phyloP scores from a whole-genome alignment of 2,329 filamentous ascomycete species.

The Microdochium nivale region DNA sequence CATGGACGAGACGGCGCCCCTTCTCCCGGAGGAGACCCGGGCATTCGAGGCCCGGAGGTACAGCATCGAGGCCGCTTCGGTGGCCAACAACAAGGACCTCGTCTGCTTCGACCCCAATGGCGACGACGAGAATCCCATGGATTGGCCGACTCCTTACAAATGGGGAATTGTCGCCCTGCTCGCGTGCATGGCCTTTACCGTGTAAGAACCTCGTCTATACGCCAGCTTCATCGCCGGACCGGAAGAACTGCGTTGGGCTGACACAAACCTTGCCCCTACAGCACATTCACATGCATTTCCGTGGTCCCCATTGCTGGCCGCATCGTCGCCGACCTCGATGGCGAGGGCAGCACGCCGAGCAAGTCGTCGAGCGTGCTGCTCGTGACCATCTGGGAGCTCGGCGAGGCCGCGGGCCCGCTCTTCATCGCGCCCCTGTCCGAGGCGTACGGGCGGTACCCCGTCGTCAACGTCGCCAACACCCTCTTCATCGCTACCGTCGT shows the following conservation, averaged over 20 bases:
- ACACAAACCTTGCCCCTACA: conserved; percentile 11
- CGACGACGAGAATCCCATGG: conserved; percentile 41
- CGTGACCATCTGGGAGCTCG: conserved; percentile 63
- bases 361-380: conserved; percentile 48
- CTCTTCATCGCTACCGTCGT: conserved; percentile 41
- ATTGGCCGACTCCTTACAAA: conserved; percentile 44
- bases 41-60: conserved; percentile 10
- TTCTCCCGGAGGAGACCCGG: conserved; percentile 16
- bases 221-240: neutral
- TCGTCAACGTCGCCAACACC: conserved; percentile 44
- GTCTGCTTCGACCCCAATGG: conserved; percentile 36
- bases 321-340: conserved; percentile 39
- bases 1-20: conserved; percentile 25
- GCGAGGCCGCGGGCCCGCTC: conserved; percentile 51
- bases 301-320: conserved; percentile 43
- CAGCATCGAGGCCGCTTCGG: conserved; percentile 2
- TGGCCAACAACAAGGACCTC: conserved; percentile 15
- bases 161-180: conserved; percentile 44
- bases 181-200: conserved; percentile 45
- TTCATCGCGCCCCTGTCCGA: conserved; percentile 57
- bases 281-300: conserved; percentile 49
- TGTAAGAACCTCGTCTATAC: conserved; percentile 26
- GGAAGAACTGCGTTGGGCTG: neutral
- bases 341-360: conserved; percentile 19
- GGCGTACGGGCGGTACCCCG: conserved; percentile 44